Percentiles rank a stretch among this genome's conserved stretches.
Conservation (phyloP, 1,284 basidiomycete genomes). For the Tilletia setariae region DNA sequence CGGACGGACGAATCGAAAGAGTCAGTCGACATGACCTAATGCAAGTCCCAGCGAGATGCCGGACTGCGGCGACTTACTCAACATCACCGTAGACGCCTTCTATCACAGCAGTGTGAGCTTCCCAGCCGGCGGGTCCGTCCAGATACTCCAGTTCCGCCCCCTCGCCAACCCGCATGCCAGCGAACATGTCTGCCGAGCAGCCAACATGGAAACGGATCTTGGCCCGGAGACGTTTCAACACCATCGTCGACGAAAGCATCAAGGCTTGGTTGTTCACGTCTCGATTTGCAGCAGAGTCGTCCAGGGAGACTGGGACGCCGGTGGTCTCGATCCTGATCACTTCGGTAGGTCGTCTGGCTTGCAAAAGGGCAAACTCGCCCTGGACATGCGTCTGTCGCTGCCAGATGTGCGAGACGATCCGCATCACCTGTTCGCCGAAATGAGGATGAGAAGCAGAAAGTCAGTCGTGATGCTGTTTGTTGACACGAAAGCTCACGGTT, state of each 20-base stretch:
- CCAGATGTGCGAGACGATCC: constrained; percentile 1
- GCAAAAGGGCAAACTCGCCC: neutral
- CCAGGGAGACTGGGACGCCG: too few relatives aligned
- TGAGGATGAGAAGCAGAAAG: neutral
- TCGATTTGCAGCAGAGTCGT: neutral
- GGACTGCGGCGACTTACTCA: constrained; percentile 19
- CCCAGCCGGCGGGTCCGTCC: constrained; percentile 24
- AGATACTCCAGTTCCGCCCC: constrained; percentile 27
- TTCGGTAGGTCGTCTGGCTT: neutral
- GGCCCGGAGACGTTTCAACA: neutral
- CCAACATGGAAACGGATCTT: constrained; percentile 22
- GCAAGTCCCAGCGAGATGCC: neutral
- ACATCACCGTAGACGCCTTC: constrained; percentile 38
- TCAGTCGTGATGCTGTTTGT: neutral
- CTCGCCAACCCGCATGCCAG: neutral
- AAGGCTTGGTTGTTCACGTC: neutral
- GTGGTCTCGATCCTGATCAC: neutral
- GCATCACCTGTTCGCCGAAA: neutral
- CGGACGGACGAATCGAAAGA: neutral
- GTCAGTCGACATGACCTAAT: neutral
- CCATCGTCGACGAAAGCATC: neutral
- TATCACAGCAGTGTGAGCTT: constrained; percentile 29
- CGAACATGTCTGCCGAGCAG: constrained; percentile 22
- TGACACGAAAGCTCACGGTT: neutral
- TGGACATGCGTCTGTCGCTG: neutral